These are phyloP conservation scores for Hypsizygus marmoreus DNA, from an alignment of 768 basidiomycete genomes.

Conservation along the genomic window DNA sequence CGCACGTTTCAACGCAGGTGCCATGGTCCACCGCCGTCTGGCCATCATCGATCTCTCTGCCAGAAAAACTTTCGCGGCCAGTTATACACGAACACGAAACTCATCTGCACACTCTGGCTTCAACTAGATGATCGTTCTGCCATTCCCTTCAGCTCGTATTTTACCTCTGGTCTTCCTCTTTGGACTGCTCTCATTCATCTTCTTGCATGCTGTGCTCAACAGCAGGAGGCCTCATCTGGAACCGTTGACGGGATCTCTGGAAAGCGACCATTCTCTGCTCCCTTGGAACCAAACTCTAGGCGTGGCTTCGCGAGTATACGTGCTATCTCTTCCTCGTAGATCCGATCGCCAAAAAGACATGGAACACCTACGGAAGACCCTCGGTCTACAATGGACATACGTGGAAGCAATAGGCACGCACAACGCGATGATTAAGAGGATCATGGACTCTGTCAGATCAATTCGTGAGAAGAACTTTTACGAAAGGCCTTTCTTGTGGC, in stretches of 20 bases:
- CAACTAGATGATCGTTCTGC: too few relatives aligned
- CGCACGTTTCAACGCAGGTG: too few relatives aligned
- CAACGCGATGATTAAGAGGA: constrained; percentile 36
- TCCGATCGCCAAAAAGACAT: constrained; percentile 58
- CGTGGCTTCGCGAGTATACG: constrained; percentile 47
- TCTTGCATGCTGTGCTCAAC: background rate
- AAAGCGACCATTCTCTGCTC: background rate
- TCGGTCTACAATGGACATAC: constrained; percentile 56
- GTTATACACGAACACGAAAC: too few relatives aligned
- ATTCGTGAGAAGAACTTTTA: constrained; percentile 23
- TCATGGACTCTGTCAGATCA: constrained; percentile 44
- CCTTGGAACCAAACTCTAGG: constrained; percentile 29
- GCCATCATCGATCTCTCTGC: too few relatives aligned
- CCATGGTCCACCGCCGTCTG: too few relatives aligned
- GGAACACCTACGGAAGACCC: constrained; percentile 49
- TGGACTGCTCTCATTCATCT: background rate
- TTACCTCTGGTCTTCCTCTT: background rate
- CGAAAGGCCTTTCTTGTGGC: constrained; percentile 15
- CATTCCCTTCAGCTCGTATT: background rate
- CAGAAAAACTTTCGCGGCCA: too few relatives aligned
- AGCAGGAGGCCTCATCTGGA: background rate
- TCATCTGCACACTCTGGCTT: too few relatives aligned
- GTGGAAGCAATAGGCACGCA: constrained; percentile 47
- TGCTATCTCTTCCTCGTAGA: constrained; percentile 61
- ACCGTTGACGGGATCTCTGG: background rate